Conservation (phyloP, 2,329 filamentous ascomycete genomes). For the Trichoderma citrinoviride region DNA sequence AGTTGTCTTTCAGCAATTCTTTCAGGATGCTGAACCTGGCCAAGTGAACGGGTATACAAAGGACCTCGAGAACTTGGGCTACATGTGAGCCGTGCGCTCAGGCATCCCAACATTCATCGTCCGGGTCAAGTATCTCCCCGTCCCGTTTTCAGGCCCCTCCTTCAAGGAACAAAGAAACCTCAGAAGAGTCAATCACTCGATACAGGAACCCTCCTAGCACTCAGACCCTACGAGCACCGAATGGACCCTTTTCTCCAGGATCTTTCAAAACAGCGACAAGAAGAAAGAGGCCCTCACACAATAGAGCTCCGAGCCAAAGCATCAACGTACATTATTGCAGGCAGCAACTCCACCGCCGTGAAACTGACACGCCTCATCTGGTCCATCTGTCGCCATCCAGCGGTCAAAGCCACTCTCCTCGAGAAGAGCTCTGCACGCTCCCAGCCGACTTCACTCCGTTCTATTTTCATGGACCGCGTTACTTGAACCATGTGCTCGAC, state of each 20-base stretch:
- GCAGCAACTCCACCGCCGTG: slow-evolving; percentile 51
- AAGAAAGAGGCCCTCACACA: slow-evolving; percentile 30
- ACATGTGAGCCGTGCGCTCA: slow-evolving; percentile 40
- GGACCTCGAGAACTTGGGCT: slow-evolving; percentile 40
- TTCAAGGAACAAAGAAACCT: slow-evolving; percentile 28
- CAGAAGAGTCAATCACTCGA: slow-evolving; percentile 30
- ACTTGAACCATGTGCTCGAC: slow-evolving; percentile 13
- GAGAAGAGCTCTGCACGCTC: slow-evolving; percentile 37
- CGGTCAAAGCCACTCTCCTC: slow-evolving; percentile 34
- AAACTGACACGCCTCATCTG: slow-evolving; percentile 50
- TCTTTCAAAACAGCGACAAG: slow-evolving; percentile 37
- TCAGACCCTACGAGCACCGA: slow-evolving; percentile 25
- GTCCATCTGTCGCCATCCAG: slow-evolving; percentile 35
- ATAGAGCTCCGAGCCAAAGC: slow-evolving; percentile 42
- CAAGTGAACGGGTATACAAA: not conserved
- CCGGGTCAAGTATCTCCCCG: not conserved
- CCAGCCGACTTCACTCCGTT: slow-evolving; percentile 22
- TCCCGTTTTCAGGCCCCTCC: not conserved
- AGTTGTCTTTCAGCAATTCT: slow-evolving; percentile 55
- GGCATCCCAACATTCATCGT: not conserved
- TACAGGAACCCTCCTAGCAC: slow-evolving; percentile 29
- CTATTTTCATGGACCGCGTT: not conserved
- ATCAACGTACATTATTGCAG: slow-evolving; percentile 46
- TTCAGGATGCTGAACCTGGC: slow-evolving; percentile 45
- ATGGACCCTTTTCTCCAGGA: slow-evolving; percentile 39